These are phyloP conservation scores for Thielaviopsis punctulata DNA, from an alignment of 2,329 filamentous ascomycete species.

Conservation along the genomic window DNA sequence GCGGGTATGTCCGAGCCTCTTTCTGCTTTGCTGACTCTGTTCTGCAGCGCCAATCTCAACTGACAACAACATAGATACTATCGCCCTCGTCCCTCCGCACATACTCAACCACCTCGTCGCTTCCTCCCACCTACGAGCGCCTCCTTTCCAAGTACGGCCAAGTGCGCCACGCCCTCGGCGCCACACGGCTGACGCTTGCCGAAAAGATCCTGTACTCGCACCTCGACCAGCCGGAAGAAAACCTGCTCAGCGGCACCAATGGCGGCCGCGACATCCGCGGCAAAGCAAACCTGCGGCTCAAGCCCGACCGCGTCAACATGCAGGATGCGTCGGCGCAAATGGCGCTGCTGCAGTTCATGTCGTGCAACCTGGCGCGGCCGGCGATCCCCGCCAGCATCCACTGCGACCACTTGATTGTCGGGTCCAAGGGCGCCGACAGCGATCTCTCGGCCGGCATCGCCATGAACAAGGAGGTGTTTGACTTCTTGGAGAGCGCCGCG, in stretches of 20 bases:
- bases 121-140: slow-evolving; percentile 62
- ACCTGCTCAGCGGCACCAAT: slow-evolving; percentile 63
- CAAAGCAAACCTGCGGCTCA: slow-evolving; percentile 84
- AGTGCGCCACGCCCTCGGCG: slow-evolving; percentile 56
- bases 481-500: slow-evolving; percentile 84
- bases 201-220: slow-evolving; percentile 99
- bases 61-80: slow-evolving; percentile 15
- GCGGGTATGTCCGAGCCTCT: slow-evolving; percentile 26
- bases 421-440: slow-evolving; percentile 70
- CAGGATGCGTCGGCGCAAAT: slow-evolving; percentile 98
- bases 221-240: slow-evolving; percentile 76
- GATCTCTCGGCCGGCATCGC: slow-evolving; percentile 74
- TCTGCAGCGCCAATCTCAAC: too few relatives aligned
- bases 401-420: slow-evolving; percentile 98
- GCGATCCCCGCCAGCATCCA: slow-evolving; percentile 95
- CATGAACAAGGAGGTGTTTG: slow-evolving; percentile 92
- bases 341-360: slow-evolving; percentile 97
- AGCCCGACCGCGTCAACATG: slow-evolving; percentile 96
- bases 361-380: slow-evolving; percentile 72
- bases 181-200: slow-evolving; percentile 59
- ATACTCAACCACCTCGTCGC: slow-evolving; percentile 25
- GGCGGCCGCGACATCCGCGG: slow-evolving; percentile 74
- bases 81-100: slow-evolving; percentile 19
- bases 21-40: background rate
- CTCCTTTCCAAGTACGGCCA: slow-evolving; percentile 61